These are phyloP conservation scores for Colletotrichum neosansevieriae DNA, from an alignment of 2,329 filamentous ascomycete genomes.

Conservation along the genomic window DNA sequence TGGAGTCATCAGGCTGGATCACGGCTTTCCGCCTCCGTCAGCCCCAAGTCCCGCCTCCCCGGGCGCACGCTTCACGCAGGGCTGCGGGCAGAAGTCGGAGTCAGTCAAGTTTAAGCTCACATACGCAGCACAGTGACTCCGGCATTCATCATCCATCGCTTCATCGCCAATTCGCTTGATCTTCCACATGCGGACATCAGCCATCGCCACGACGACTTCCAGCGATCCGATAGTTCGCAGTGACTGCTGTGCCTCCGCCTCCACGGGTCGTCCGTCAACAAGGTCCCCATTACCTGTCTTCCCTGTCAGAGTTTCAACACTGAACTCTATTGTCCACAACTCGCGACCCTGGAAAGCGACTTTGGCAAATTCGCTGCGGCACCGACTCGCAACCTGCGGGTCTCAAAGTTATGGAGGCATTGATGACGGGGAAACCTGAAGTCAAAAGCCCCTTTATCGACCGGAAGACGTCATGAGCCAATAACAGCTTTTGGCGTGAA, in stretches of 20 bases:
- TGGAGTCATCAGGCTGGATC: constrained; percentile 15
- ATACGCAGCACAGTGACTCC: not conserved
- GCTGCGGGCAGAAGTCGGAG: constrained; percentile 20
- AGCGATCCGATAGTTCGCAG: constrained; percentile 15
- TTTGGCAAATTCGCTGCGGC: not conserved
- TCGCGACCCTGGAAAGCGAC: not conserved
- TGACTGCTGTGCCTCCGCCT: constrained; percentile 3
- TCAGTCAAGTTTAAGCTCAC: constrained; percentile 4
- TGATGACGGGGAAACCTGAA: constrained; percentile 13
- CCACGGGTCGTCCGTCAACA: constrained; percentile 34
- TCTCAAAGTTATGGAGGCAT: constrained; percentile 16
- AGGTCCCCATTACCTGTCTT: constrained; percentile 21
- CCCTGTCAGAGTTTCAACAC: constrained; percentile 38
- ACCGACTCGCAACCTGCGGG: constrained; percentile 17
- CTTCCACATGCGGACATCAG: not conserved
- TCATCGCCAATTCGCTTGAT: not conserved
- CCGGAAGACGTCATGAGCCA: constrained; percentile 22
- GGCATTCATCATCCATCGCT: constrained; percentile 1
- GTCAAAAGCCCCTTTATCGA: constrained; percentile 12
- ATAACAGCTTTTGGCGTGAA: not conserved
- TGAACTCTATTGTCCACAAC: constrained; percentile 30
- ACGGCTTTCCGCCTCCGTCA: constrained; percentile 12
- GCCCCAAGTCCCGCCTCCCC: constrained; percentile 10
- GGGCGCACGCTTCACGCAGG: constrained; percentile 5
- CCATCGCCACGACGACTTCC: constrained; percentile 10